phyloP scores from a whole-genome alignment of 352 stramenopile species.

The Aphanomyces stellatus region DNA sequence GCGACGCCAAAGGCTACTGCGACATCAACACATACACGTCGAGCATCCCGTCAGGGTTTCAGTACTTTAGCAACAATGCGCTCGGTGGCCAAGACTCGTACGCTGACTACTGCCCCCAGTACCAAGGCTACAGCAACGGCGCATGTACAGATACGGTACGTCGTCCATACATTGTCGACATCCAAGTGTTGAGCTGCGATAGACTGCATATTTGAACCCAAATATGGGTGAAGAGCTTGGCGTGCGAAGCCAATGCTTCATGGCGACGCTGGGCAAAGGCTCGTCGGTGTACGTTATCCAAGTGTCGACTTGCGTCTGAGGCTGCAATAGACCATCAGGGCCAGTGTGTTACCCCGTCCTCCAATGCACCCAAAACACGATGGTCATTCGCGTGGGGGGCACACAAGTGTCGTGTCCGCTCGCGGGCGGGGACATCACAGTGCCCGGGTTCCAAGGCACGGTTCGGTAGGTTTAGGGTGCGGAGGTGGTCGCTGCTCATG shows the following conservation, averaged over 20 bases:
- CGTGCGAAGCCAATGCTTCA: constrained; percentile 52
- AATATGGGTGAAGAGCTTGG: constrained; percentile 48
- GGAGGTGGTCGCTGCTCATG: background rate
- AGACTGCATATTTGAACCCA: constrained; percentile 30
- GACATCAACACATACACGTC: constrained; percentile 53
- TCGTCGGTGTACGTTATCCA: constrained; percentile 26
- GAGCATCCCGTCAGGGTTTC: constrained; percentile 64
- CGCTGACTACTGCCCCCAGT: constrained; percentile 76
- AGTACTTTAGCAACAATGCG: constrained; percentile 62
- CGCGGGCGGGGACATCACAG: constrained; percentile 41
- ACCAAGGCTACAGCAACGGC: constrained; percentile 64
- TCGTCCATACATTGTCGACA: background rate
- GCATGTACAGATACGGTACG: constrained; percentile 39
- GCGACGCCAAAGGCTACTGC: constrained; percentile 59
- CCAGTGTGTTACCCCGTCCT: constrained; percentile 49
- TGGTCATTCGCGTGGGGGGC: constrained; percentile 40
- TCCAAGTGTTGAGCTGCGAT: constrained; percentile 28
- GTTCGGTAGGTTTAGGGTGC: constrained; percentile 24
- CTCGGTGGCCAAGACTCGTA: constrained; percentile 55
- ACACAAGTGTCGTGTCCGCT: constrained; percentile 50
- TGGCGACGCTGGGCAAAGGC: constrained; percentile 49
- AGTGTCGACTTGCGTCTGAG: background rate
- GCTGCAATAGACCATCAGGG: background rate
- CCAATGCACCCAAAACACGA: constrained; percentile 32
- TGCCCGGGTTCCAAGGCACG: constrained; percentile 40